Percentiles rank a stretch among this genome's conserved stretches.
Evolutionary conservation across 2,329 filamentous ascomycete species (phyloP).

Genomic region (Xylaria arbuscula): DNA sequence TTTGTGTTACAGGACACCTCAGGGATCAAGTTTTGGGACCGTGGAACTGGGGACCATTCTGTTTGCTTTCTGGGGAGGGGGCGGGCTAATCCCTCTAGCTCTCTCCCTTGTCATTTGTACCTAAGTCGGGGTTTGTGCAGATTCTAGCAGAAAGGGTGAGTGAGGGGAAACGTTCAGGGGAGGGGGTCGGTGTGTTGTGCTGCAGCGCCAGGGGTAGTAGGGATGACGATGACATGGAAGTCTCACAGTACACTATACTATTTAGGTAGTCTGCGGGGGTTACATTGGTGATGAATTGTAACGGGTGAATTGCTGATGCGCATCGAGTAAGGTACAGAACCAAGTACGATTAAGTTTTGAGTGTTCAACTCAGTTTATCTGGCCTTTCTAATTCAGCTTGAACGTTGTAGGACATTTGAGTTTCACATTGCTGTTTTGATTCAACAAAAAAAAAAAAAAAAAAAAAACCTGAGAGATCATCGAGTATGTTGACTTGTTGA

Average conservation of each 20-base stretch:
- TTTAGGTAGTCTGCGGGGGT: constrained; percentile 30
- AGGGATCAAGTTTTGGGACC: constrained; percentile 35
- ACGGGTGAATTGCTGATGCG: neutral
- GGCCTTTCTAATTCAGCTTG: no score
- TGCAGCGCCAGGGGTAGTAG: constrained; percentile 27
- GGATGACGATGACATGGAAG: constrained; percentile 19
- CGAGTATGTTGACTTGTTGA: no score
- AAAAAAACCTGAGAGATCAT: no score
- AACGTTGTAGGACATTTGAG: no score
- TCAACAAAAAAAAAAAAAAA: no score
- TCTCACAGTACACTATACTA: neutral
- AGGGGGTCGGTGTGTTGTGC: constrained; percentile 32
- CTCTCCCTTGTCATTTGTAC: constrained; percentile 34
- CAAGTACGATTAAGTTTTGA: no score
- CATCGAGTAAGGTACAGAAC: no score
- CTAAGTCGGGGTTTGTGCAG: constrained; percentile 30
- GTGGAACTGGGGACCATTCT: constrained; percentile 28
- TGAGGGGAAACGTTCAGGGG: constrained; percentile 31
- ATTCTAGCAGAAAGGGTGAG: constrained; percentile 14
- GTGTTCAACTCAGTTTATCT: no score
- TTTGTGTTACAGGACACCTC: constrained; percentile 39
- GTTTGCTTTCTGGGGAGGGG: constrained; percentile 25
- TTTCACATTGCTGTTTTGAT: no score
- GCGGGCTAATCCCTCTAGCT: constrained; percentile 16
- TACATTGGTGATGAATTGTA: constrained; percentile 22